Conservation (phyloP, 371 early-diverging fungal genomes). For the Gilbertella persicaria region DNA sequence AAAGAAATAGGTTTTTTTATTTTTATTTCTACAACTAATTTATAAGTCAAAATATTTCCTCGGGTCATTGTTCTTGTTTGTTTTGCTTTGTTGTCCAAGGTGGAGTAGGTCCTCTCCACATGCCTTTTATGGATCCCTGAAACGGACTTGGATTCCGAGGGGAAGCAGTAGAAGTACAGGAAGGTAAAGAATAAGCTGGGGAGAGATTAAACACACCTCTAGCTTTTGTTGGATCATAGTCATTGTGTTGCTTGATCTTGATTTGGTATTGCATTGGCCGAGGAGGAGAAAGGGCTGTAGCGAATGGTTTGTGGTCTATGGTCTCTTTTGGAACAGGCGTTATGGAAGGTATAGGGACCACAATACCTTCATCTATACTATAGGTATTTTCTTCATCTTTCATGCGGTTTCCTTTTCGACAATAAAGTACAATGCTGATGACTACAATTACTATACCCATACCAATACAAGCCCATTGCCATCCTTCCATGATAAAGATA, state of each 20-base stretch:
- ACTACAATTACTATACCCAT: constrained; percentile 2
- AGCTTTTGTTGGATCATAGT: not conserved
- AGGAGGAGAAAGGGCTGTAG: not conserved
- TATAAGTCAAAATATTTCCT: not conserved
- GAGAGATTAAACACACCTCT: not conserved
- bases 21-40: constrained; percentile 1
- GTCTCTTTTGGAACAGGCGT: too few relatives aligned
- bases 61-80: not conserved
- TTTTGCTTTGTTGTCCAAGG: constrained; percentile 21
- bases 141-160: constrained; percentile 10
- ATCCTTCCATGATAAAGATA: constrained; percentile 5
- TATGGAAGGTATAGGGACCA: too few relatives aligned
- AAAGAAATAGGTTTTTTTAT: not conserved
- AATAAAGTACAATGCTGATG: too few relatives aligned
- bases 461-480: constrained; percentile 16
- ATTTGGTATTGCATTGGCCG: not conserved
- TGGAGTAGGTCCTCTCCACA: constrained; percentile 31
- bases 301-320: too few relatives aligned
- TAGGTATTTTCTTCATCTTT: too few relatives aligned
- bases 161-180: not conserved
- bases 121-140: not conserved
- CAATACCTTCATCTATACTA: too few relatives aligned
- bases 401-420: too few relatives aligned
- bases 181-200: not conserved
- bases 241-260: not conserved